Conservation (phyloP, 306 rosid genomes). For the Rosa chinensis region DNA sequence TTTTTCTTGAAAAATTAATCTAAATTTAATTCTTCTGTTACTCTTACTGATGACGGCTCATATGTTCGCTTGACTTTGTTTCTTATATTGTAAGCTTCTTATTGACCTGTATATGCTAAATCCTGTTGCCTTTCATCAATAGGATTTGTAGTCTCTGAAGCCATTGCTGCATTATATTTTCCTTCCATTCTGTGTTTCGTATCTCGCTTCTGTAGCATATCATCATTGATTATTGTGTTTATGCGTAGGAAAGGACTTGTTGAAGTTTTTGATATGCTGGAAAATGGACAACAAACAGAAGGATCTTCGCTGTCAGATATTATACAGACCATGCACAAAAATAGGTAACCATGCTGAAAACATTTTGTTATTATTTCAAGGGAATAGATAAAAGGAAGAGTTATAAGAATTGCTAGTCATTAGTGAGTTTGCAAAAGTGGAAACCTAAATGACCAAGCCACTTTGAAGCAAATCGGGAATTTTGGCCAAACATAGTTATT, state of each 20-base stretch:
- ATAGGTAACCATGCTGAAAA: constrained; percentile 50
- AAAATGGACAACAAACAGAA: constrained; percentile 58
- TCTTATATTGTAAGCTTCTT: background rate
- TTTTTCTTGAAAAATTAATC: background rate
- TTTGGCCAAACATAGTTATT: background rate
- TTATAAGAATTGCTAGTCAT: background rate
- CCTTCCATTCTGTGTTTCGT: constrained; percentile 2
- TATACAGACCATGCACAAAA: constrained; percentile 69
- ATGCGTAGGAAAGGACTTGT: constrained; percentile 78
- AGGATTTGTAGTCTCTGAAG: background rate
- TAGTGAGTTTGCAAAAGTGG: background rate
- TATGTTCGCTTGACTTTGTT: background rate
- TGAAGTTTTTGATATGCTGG: constrained; percentile 71
- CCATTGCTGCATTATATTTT: background rate
- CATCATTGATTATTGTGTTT: constrained; percentile 25
- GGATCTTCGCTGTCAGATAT: constrained; percentile 48
- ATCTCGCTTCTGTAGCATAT: background rate
- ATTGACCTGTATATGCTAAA: background rate
- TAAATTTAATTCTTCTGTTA: background rate
- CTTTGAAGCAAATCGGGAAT: background rate
- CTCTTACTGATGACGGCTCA: background rate
- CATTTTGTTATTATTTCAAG: background rate
- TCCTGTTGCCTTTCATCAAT: background rate
- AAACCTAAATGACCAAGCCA: background rate
- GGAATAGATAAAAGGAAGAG: background rate